Evolutionary conservation across 257 asterid species (phyloP).

Genomic region (Jacaranda mimosifolia): DNA sequence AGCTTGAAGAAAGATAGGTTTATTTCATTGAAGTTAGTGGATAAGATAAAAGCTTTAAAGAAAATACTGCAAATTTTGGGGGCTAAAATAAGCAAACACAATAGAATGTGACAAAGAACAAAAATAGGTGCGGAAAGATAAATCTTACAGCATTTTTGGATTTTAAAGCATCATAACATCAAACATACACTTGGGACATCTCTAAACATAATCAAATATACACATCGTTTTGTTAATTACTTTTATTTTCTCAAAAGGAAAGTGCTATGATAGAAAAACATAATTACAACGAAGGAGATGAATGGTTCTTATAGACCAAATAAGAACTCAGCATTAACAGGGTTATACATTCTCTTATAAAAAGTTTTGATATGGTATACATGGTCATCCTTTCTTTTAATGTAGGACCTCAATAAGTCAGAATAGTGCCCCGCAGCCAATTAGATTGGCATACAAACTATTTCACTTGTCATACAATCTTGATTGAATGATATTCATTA

Average conservation of each 20-base stretch:
- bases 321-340: background rate
- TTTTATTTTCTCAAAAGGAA: background rate
- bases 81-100: no score
- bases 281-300: no score
- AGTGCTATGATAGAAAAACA: background rate
- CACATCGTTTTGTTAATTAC: background rate
- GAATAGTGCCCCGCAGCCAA: no score
- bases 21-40: no score
- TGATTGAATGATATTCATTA: no score
- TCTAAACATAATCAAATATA: background rate
- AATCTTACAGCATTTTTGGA: background rate
- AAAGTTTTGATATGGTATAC: background rate
- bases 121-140: background rate
- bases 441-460: no score
- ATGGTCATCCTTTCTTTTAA: background rate
- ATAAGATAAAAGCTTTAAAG: no score
- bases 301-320: background rate
- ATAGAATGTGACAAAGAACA: background rate
- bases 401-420: background rate
- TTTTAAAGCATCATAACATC: background rate
- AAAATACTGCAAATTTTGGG: no score
- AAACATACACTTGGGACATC: no score
- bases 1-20: no score
- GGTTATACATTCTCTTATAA: background rate
- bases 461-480: no score